Evolutionary conservation across 441 rosid genomes (phyloP), one percentile per base, ranked within the genome.

Genomic region (Monsonia emarginata): DNA sequence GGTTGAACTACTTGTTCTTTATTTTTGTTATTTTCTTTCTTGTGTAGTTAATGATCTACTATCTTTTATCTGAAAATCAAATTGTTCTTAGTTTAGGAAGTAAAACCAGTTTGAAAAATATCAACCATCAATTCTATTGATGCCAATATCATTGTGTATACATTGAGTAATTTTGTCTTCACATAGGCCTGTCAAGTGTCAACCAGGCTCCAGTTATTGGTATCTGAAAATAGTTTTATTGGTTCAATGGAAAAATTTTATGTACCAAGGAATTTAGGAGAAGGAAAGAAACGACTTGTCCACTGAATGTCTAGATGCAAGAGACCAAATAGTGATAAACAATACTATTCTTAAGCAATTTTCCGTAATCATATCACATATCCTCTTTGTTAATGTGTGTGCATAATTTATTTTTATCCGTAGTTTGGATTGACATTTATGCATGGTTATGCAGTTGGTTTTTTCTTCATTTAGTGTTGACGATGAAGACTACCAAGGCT

Each of bases 401-500:
- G 52, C 16, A 4, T 58, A 9, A 58, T 26, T 58, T 14, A 58
- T 58, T 27, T 58, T 27, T 58, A 58, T 26, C 5, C 9, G 62
- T 26, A n/a, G 28, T n/a, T n/a, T 58, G 9, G 36, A 58, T 58
- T 58, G 28, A 58, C 10, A 13, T 46, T 27, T 27, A 13, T 58
- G 62, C 62, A 27, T 70, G 21, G 65, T 65, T 68, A 21, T 83
- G 87, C 84, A 95, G 99, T 74, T 95, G 81, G 75, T 81, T 74
- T 95, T 95, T 76, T 85, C 89, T 74, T 91, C 99, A 67, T 95
- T 91, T 79, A 88, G 81, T 74, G 65, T 59, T 71, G 91, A 85
- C 61, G 98, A 95, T 74, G 96, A 88, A 52, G 99, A 95, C 76
- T 80, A 91, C 69, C 75, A 85, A 76, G 99, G 99, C 72, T 95